Conservation (phyloP, 257 asterid genomes). For the Solanum sejunctum region DNA sequence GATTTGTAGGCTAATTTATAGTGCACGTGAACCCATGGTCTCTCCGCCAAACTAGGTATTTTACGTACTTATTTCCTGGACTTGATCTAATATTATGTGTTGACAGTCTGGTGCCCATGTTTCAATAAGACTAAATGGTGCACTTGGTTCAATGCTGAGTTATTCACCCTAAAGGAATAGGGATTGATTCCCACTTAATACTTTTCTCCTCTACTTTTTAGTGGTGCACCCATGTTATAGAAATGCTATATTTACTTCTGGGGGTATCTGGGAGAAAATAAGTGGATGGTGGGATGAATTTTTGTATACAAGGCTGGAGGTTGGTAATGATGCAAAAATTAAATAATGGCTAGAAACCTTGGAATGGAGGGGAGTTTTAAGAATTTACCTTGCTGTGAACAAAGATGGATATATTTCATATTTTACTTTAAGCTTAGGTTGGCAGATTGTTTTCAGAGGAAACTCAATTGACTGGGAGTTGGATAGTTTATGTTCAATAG, state of each 20-base stretch:
- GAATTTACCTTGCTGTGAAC: background rate
- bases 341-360: background rate
- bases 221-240: background rate
- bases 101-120: background rate
- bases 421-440: background rate
- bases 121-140: background rate
- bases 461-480: background rate
- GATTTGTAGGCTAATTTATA: background rate
- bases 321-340: background rate
- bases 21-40: background rate
- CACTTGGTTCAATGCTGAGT: background rate
- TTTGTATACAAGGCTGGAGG: background rate
- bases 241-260: background rate
- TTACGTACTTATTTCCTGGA: background rate
- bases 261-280: background rate
- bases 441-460: background rate
- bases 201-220: background rate
- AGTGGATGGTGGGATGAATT: background rate
- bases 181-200: background rate
- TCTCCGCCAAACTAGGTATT: background rate
- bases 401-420: background rate
- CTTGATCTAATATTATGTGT: background rate
- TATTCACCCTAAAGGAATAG: background rate
- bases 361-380: background rate
- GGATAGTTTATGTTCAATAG: background rate